A percentile compares a stretch with the other conserved stretches of the same genome.
phyloP scores from a whole-genome alignment of 176 grass and related monocot species.

The Eleusine indica region DNA sequence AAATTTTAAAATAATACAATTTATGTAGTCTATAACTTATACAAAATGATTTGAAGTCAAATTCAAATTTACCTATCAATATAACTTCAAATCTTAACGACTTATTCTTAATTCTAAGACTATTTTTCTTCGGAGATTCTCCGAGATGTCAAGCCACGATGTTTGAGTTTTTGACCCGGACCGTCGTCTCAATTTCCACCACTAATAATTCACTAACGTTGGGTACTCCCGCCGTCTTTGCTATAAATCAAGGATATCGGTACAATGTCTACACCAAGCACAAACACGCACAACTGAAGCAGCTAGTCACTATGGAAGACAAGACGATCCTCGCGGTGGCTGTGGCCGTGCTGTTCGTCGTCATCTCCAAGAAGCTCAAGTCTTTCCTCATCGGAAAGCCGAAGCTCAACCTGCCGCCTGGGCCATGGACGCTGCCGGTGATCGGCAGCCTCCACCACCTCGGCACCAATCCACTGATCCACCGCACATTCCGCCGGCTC shows the following conservation, averaged over 20 bases:
- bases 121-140: too few species aligned
- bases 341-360: not conserved
- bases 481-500: not conserved
- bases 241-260: not conserved
- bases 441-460: conserved; percentile 35
- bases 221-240: not conserved
- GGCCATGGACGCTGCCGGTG: conserved; percentile 33
- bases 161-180: conserved; percentile 5
- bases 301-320: conserved; percentile 12
- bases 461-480: not conserved
- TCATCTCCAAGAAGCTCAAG: conserved; percentile 22
- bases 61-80: too few species aligned
- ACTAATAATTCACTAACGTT: not conserved
- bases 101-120: too few species aligned
- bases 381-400: not conserved
- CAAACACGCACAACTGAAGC: not conserved
- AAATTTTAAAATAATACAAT: too few species aligned
- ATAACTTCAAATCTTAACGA: too few species aligned
- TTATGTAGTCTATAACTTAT: too few species aligned
- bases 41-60: too few species aligned
- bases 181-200: not conserved
- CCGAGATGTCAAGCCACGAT: not conserved
- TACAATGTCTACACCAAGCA: not conserved
- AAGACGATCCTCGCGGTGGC: conserved; percentile 11
- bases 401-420: not conserved